A percentile compares a stretch with the other conserved stretches of the same genome.
These are phyloP conservation scores for Colletotrichum liaoningense DNA, from an alignment of 2,329 filamentous ascomycete genomes.

Conservation along the genomic window DNA sequence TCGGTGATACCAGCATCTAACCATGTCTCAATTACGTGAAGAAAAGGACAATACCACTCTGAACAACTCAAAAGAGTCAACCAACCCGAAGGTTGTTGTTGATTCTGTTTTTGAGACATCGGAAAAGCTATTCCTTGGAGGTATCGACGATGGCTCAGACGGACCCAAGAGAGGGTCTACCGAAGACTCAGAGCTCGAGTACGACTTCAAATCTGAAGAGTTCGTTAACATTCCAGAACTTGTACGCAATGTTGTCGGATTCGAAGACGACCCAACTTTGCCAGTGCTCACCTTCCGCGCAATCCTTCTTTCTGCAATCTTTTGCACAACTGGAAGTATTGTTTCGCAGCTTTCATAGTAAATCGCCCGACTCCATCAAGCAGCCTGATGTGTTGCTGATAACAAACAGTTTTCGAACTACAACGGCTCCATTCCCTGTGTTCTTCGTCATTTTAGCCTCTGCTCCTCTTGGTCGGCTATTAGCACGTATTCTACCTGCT, in stretches of 20 bases:
- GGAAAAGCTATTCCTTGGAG: constrained; percentile 19
- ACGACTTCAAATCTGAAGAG: constrained; percentile 31
- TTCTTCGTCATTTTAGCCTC: constrained; percentile 72
- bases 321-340: constrained; percentile 21
- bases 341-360: constrained; percentile 30
- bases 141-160: constrained; percentile 1
- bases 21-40: constrained; percentile 18
- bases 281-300: constrained; percentile 71
- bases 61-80: neutral
- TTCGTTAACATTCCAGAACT: constrained; percentile 33
- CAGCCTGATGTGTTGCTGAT: constrained; percentile 36
- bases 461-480: constrained; percentile 64
- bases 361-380: fast-evolving
- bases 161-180: neutral
- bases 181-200: constrained; percentile 25
- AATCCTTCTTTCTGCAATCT: constrained; percentile 60
- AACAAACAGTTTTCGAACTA: constrained; percentile 68
- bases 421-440: constrained; percentile 67
- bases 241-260: constrained; percentile 67
- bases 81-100: neutral
- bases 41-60: neutral
- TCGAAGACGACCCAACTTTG: constrained; percentile 66
- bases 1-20: neutral
- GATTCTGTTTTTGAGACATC: constrained; percentile 17
- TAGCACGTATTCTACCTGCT: constrained; percentile 61